Evolutionary conservation across 345 rosid genomes (phyloP).

Genomic region (Physaria fendleri): DNA sequence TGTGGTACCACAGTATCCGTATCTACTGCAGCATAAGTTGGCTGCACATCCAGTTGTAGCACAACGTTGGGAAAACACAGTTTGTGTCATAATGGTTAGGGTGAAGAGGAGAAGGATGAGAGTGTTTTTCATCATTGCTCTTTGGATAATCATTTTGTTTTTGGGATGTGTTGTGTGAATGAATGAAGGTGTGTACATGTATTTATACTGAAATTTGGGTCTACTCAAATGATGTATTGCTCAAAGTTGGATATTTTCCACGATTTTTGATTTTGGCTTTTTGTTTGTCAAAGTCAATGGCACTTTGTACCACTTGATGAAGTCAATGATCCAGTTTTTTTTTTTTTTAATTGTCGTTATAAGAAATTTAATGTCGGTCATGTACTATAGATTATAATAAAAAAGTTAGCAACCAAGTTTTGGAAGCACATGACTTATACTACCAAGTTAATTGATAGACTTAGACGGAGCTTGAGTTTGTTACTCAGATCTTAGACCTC

Average conservation of each 20-base stretch:
- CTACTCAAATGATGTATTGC: not conserved
- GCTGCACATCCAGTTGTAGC: conserved; percentile 14
- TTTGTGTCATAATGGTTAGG: conserved; percentile 11
- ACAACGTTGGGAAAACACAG: conserved; percentile 21
- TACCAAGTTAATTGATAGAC: too few relatives aligned
- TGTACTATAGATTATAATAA: too few relatives aligned
- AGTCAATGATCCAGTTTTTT: conserved; percentile 8
- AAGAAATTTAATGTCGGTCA: conserved; percentile 11
- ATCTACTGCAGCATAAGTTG: conserved; percentile 29
- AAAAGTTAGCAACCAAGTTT: too few relatives aligned
- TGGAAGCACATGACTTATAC: too few relatives aligned
- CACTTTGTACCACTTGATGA: conserved; percentile 2
- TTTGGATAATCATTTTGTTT: conserved; percentile 16
- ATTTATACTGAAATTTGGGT: conserved; percentile 16
- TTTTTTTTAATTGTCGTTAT: conserved; percentile 1
- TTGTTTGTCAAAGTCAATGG: conserved; percentile 13
- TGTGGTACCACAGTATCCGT: conserved; percentile 30
- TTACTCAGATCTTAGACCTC: too few relatives aligned
- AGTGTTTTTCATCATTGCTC: conserved; percentile 1
- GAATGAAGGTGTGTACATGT: conserved; percentile 6
- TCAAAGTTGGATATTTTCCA: not conserved
- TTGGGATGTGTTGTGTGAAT: conserved; percentile 8
- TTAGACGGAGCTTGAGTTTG: too few relatives aligned
- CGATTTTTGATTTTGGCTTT: conserved; percentile 9
- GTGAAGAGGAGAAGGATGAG: conserved; percentile 18